Evolutionary conservation across 1,284 basidiomycete genomes (phyloP), one percentile per base, ranked within the genome.

Genomic region (Naganishia cerealis): DNA sequence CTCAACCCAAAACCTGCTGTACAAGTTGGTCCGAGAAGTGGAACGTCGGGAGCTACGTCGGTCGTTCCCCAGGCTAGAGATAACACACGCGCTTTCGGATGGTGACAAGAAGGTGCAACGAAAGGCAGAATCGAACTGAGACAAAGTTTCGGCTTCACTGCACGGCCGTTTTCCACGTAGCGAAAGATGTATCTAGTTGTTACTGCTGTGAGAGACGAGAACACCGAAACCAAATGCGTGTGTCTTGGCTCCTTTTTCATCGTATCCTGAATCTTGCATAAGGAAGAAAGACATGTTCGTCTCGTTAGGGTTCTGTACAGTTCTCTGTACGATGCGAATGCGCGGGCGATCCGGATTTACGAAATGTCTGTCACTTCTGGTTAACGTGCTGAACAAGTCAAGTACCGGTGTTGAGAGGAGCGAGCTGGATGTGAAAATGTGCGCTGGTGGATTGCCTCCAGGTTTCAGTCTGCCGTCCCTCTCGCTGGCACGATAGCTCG

Each of bases 131-230:
- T 50, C 46, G 46, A n/a, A 24, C 21, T 59, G 57, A 59, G 48
- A 59, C 57, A 59, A 13, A 15, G 57, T 59, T 59, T 59, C 57
- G 57, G 57, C 57, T 43, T 48, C 26, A 59, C 9, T n/a, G 40
- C 21, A 36, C 26, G 24, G 24, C 24, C 29, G 10, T 59, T 46
- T 13, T 46, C 8, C n/a, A 26, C 18, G 40, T 7, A 50, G 46
- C 46, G 46, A 50, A 50, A 50, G 46, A 50, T 50, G 46, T 50
- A 50, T n/a, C n/a, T 50, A 9, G n/a, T 50, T 24, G 24, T 24
- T 50, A 50, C 46, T 50, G 46, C 46, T 50, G n/a, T 12, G n/a
- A 24, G n/a, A 24, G 24, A 21, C 18, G 46, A 21, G 3, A n/a
- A 48, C 3, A 18, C 18, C n/a, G n/a, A n/a, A n/a, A n/a, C 46